Conservation (phyloP, 2,329 filamentous ascomycete species). For the Claviceps pazoutovae region DNA sequence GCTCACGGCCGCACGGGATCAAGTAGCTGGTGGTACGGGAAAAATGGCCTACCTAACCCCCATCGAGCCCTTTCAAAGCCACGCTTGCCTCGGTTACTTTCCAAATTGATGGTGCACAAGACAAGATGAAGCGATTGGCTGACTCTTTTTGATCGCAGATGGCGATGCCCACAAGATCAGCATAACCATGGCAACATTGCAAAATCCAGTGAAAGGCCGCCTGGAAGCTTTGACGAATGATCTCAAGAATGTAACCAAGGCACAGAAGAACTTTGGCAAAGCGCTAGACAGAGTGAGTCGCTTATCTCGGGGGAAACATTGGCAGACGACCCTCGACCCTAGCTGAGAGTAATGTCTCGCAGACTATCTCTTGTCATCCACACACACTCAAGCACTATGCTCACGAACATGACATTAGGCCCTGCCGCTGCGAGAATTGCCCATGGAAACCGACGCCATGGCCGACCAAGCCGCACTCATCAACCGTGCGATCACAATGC, state of each 20-base stretch:
- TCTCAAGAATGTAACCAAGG: slow-evolving; percentile 69
- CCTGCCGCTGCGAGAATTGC: slow-evolving; percentile 44
- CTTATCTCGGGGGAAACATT: background rate
- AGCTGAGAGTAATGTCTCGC: background rate
- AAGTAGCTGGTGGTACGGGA: slow-evolving; percentile 52
- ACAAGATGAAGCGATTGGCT: slow-evolving; percentile 8
- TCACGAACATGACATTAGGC: slow-evolving; percentile 13
- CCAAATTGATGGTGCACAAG: background rate
- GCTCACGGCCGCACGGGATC: slow-evolving; percentile 57
- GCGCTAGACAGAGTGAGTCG: slow-evolving; percentile 60
- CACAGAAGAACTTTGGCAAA: slow-evolving; percentile 72
- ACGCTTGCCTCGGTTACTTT: background rate
- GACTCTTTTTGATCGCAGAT: slow-evolving; percentile 11
- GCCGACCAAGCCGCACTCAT: slow-evolving; percentile 62
- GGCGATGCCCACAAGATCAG: slow-evolving; percentile 43
- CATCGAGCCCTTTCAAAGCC: background rate
- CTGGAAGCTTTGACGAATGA: slow-evolving; percentile 71
- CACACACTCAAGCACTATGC: background rate
- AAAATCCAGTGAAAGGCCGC: slow-evolving; percentile 69
- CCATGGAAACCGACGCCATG: slow-evolving; percentile 69
- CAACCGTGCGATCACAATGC: slow-evolving; percentile 91
- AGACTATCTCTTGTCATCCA: background rate
- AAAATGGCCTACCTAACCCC: background rate
- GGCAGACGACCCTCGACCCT: background rate
- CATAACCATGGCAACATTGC: slow-evolving; percentile 66